A percentile compares a stretch with the other conserved stretches of the same genome.
Evolutionary conservation across 1,284 basidiomycete species (phyloP).

Genomic region (Trichosporon coremiiforme): DNA sequence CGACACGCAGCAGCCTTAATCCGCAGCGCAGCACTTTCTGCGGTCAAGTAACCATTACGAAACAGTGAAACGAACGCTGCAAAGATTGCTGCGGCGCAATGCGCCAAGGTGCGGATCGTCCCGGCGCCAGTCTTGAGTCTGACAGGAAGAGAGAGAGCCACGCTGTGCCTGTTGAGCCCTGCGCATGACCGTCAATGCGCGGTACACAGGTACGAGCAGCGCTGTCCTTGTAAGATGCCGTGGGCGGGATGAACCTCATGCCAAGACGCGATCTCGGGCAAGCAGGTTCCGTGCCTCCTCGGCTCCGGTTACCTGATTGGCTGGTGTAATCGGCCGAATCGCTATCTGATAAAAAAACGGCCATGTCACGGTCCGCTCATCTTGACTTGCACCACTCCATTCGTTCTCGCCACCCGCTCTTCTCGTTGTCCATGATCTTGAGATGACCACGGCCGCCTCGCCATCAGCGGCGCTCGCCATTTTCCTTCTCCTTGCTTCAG

Average conservation of each 20-base stretch:
- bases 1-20: too few relatives aligned
- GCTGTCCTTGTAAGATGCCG: too few relatives aligned
- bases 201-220: too few relatives aligned
- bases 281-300: neutral
- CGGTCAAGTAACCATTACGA: too few relatives aligned
- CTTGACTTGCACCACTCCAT: neutral
- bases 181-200: too few relatives aligned
- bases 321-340: constrained; percentile 1
- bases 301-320: neutral
- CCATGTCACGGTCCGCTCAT: neutral
- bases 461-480: neutral
- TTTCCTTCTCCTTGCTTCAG: neutral
- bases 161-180: too few relatives aligned
- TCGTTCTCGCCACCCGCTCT: neutral
- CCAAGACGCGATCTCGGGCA: neutral
- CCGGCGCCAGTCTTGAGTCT: too few relatives aligned
- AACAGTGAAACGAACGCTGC: too few relatives aligned
- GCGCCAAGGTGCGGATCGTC: too few relatives aligned
- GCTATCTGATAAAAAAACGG: constrained; percentile 18
- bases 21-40: too few relatives aligned
- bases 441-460: neutral
- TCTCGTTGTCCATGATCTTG: neutral
- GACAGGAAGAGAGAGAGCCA: too few relatives aligned
- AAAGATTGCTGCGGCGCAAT: too few relatives aligned
- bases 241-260: neutral